These are phyloP conservation scores for Lasiodiplodia gonubiensis DNA, from an alignment of 2,329 filamentous ascomycete species.

Conservation along the genomic window DNA sequence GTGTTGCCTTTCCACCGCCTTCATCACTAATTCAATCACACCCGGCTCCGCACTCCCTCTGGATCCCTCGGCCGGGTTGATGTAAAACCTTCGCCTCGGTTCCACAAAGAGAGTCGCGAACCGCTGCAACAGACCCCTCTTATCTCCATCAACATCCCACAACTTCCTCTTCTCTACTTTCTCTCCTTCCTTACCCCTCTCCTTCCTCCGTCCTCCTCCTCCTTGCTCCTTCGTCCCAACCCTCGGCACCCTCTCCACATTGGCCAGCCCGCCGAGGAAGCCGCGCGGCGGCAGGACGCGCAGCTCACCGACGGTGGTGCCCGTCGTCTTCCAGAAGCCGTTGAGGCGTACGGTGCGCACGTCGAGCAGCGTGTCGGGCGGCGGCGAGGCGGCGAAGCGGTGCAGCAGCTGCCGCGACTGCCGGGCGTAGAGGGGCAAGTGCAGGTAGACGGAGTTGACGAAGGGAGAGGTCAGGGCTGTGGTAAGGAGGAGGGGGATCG, in stretches of 20 bases:
- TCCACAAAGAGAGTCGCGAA: background rate
- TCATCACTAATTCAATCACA: slow-evolving; percentile 15
- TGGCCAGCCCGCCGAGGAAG: background rate
- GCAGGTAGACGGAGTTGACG: slow-evolving; percentile 41
- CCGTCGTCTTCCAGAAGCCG: slow-evolving; percentile 40
- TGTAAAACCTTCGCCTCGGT: slow-evolving; percentile 12
- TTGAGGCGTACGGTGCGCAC: slow-evolving; percentile 44
- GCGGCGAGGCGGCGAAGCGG: slow-evolving; percentile 36
- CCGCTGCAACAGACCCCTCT: background rate
- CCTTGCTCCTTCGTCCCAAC: background rate
- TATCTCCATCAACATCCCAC: background rate
- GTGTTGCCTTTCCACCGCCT: slow-evolving; percentile 16
- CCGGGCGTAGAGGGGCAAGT: slow-evolving; percentile 39
- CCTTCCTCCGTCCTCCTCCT: background rate
- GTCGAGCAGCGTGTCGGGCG: slow-evolving; percentile 38
- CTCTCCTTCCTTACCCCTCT: background rate
- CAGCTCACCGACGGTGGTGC: slow-evolving; percentile 40
- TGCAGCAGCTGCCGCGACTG: slow-evolving; percentile 37
- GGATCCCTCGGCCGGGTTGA: slow-evolving; percentile 1
- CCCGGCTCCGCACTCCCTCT: slow-evolving; percentile 18
- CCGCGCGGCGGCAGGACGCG: slow-evolving; percentile 28
- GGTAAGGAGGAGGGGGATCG: slow-evolving; percentile 41
- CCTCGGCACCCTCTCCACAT: slow-evolving; percentile 18
- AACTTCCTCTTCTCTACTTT: no score
- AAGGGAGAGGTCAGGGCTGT: slow-evolving; percentile 46